These are phyloP conservation scores for Mrakia hoshinonis DNA, from an alignment of 768 basidiomycete genomes.

Conservation along the genomic window DNA sequence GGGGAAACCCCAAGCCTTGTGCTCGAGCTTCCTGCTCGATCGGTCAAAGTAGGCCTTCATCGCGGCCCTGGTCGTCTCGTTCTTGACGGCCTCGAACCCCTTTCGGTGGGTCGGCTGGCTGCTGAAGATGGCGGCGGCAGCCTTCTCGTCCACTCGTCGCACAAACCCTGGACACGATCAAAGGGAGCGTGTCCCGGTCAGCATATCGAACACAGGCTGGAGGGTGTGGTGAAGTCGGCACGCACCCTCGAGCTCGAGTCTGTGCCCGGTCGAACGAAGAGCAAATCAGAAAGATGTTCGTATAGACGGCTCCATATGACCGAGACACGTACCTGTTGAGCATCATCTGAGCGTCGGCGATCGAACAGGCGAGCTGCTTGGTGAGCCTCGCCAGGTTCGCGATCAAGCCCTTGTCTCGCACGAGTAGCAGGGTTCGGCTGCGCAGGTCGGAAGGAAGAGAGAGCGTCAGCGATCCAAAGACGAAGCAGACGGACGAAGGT, in stretches of 20 bases:
- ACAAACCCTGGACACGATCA: not conserved
- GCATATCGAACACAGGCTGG: not conserved
- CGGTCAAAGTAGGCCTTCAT: not conserved
- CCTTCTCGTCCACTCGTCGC: not conserved
- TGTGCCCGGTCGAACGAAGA: not conserved
- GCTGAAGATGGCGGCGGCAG: not conserved
- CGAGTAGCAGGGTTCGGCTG: not conserved
- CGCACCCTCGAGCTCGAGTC: not conserved
- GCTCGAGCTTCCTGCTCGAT: not conserved
- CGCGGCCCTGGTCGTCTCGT: not conserved
- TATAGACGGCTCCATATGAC: not conserved
- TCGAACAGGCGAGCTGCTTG: not conserved
- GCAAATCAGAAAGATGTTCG: not conserved
- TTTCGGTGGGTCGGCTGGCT: not conserved
- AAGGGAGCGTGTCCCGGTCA: not conserved
- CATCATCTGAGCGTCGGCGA: conserved; percentile 1
- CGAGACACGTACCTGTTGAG: conserved; percentile 3
- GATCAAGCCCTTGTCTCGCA: not conserved
- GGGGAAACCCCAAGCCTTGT: not conserved
- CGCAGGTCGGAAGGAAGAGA: not conserved
- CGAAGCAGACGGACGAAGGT: not conserved
- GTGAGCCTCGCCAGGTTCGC: not conserved
- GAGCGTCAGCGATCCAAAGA: not conserved
- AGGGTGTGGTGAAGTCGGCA: not conserved
- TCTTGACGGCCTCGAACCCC: conserved; percentile 6